These are phyloP conservation scores for Gracilaria domingensis DNA, from an alignment of 23 red algal genomes.

Conservation along the genomic window DNA sequence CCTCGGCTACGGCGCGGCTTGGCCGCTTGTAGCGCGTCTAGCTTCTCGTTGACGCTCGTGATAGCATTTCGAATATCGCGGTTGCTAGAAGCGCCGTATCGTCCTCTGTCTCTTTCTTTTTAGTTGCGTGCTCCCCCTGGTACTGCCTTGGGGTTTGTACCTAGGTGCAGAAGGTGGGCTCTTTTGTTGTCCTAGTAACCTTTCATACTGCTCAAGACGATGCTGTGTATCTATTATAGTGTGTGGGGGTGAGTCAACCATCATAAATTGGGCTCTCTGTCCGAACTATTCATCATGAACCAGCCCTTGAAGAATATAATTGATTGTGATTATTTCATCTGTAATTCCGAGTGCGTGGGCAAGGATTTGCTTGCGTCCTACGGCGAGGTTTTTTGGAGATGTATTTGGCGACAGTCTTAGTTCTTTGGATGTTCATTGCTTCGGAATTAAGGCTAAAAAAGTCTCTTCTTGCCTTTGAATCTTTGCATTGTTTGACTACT, in stretches of 20 bases:
- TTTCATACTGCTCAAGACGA: constrained; percentile 1
- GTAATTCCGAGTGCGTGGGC: background rate
- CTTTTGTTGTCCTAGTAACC: background rate
- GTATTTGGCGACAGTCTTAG: too few species aligned
- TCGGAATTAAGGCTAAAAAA: too few species aligned
- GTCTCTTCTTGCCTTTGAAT: too few species aligned
- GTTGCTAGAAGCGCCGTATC: background rate
- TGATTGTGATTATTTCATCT: background rate
- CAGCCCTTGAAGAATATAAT: background rate
- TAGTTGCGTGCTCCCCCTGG: too few species aligned
- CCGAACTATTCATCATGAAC: background rate
- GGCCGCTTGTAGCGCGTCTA: background rate
- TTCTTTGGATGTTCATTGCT: too few species aligned
- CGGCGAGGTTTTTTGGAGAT: background rate
- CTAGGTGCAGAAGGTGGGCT: too few species aligned
- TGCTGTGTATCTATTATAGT: background rate
- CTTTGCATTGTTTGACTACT: too few species aligned
- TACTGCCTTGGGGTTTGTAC: too few species aligned
- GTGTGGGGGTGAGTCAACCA: background rate
- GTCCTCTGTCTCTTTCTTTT: too few species aligned
- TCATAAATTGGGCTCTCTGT: background rate
- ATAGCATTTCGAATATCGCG: background rate
- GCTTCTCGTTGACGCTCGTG: background rate
- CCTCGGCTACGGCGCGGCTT: background rate
- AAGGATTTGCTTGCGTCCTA: background rate